Base-by-base conservation (phyloP, 208 protist species). In the Entamoeba histolytica region DNA sequence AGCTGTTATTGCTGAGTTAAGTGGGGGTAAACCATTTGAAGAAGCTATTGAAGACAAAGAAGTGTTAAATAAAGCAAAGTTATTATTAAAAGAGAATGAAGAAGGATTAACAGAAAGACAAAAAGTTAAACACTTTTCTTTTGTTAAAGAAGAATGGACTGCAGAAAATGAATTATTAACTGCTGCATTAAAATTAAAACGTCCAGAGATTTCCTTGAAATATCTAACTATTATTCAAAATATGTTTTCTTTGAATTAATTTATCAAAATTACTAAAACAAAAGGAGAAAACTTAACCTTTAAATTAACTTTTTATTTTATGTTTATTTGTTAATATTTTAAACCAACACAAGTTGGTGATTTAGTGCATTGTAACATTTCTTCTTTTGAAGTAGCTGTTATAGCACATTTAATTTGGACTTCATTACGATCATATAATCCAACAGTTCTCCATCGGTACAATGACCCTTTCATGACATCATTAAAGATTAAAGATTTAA, bases 161-260 rank as follows among this genome's bases (percentile, higher is more conserved):
- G 49, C 50, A 6, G 92, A 94, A 44, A 93, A 94, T 55, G 92
- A 47, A 12, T 23, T 93, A 4, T 55, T 94, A 14, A 94, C 93
- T 15, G 87, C 92, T 7, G 87, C 92, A 14, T 35, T 94, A 55
- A 94, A 94, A 91, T 8, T 93, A 3, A 92, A 93, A 31, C 7
- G 93, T 4, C 23, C 5, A 17, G 50, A 4, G 0, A 49, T 50
- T 28, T 28, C 8, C 3, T 5, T 49, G 2, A 52, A 57, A 35
- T 94, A 94, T 49, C 28, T 31, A 91, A 1, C 7, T 6, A n/a
- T 39, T 3, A 91, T 91, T 93, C 1, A 55, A 55, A 17, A 17
- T 39, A 39, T 39, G 39, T 39, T 39, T 39, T 39, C 39, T 39
- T 39, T 39, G 39, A 39, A 39, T 39, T 39, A 39, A 39, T 39